These are phyloP conservation scores for Nepenthes alata DNA, from an alignment of 179 eudicot genomes.

Conservation along the genomic window DNA sequence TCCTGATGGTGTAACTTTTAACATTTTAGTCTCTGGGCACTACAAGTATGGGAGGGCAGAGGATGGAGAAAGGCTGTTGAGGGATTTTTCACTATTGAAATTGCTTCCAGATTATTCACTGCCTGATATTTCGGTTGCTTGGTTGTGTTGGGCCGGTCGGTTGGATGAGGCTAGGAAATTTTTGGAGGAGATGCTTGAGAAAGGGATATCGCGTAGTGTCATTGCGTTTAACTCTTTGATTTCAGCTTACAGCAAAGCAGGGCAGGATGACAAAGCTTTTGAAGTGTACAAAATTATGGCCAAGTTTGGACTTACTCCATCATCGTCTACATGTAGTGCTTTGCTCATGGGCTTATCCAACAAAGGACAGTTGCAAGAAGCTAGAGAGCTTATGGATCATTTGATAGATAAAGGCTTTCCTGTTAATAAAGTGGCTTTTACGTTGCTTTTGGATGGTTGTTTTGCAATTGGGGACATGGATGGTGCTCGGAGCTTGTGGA, in stretches of 20 bases:
- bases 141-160: conserved; percentile 71
- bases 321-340: conserved; percentile 68
- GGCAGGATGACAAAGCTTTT: conserved; percentile 49
- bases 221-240: conserved; percentile 70
- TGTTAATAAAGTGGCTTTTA: conserved; percentile 64
- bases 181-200: conserved; percentile 49
- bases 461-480: conserved; percentile 43
- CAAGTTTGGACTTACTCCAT: conserved; percentile 49
- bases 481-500: conserved; percentile 70
- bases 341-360: conserved; percentile 55
- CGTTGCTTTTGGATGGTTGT: conserved; percentile 66
- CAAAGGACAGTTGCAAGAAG: conserved; percentile 57
- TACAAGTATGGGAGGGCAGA: conserved; percentile 60
- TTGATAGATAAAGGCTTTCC: conserved; percentile 57
- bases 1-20: conserved; percentile 74
- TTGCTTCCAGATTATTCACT: conserved; percentile 44
- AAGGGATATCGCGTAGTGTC: conserved; percentile 50
- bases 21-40: conserved; percentile 61
- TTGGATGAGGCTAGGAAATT: conserved; percentile 52
- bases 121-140: conserved; percentile 55
- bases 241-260: conserved; percentile 59
- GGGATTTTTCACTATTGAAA: conserved; percentile 36
- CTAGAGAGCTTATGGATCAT: conserved; percentile 45
- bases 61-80: conserved; percentile 40
- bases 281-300: conserved; percentile 50